phyloP scores from a whole-genome alignment of 2,329 filamentous ascomycete species.

The Penicillium sp. region DNA sequence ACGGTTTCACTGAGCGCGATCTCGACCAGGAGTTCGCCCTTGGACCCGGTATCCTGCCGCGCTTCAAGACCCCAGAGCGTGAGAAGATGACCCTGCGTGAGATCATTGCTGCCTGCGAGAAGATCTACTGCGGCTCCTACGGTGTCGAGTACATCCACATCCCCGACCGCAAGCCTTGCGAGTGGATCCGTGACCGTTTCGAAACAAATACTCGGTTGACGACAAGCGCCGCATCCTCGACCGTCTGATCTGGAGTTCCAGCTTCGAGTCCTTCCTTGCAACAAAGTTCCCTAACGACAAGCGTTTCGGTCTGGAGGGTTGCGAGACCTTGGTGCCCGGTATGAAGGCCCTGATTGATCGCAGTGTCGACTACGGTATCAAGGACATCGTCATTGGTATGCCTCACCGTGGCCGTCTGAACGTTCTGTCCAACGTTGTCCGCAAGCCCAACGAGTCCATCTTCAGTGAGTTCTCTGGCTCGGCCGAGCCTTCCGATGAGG shows the following conservation, averaged over 20 bases:
- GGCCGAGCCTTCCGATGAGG: conserved; percentile 82
- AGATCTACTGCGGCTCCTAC: conserved; percentile 95
- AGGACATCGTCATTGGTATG: conserved; percentile 99
- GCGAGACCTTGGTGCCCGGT: conserved; percentile 91
- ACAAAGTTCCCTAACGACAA: conserved; percentile 99
- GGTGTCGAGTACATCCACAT: conserved; percentile 99
- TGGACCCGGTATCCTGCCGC: conserved; percentile 88
- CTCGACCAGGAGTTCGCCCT: conserved; percentile 86
- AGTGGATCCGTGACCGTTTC: conserved; percentile 93
- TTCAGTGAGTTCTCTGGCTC: conserved; percentile 96
- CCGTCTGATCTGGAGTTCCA: conserved; percentile 96
- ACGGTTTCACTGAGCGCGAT: conserved; percentile 91
- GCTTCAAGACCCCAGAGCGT: conserved; percentile 80
- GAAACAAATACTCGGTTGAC: conserved; percentile 95
- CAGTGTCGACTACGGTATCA: conserved; percentile 96
- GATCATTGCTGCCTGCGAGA: conserved; percentile 88
- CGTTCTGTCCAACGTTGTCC: conserved; percentile 94
- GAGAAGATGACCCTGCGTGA: conserved; percentile 97
- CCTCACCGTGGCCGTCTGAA: conserved; percentile 97
- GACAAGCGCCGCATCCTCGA: conserved; percentile 98
- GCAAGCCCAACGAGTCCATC: conserved; percentile 99
- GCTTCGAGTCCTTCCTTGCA: conserved; percentile 90
- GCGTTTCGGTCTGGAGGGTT: conserved; percentile 96
- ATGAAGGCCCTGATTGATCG: conserved; percentile 99
- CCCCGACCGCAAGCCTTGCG: conserved; percentile 92